Percentiles rank a stretch among this genome's conserved stretches.
These are phyloP conservation scores for Pseudogymnoascus sp. DNA, from an alignment of 2,329 filamentous ascomycete species.

Conservation along the genomic window DNA sequence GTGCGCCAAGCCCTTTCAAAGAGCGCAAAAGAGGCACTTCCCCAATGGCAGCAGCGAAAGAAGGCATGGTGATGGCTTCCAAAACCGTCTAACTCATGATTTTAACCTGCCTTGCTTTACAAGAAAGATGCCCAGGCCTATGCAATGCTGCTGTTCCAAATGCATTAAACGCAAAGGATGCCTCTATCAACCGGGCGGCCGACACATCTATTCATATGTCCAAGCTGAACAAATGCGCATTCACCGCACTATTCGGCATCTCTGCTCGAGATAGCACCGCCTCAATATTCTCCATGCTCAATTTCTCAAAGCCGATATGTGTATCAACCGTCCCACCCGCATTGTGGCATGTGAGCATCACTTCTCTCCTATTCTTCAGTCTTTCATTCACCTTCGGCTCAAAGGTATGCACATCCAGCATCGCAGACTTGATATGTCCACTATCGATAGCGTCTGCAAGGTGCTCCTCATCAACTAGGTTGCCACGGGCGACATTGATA, in stretches of 20 bases:
- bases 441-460: conserved; percentile 51
- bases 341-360: conserved; percentile 59
- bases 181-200: background rate
- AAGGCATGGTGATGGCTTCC: background rate
- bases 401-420: conserved; percentile 56
- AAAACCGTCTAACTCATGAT: background rate
- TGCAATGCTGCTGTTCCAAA: background rate
- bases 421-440: conserved; percentile 44
- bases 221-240: conserved; percentile 37
- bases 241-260: conserved; percentile 54
- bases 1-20: background rate
- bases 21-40: background rate
- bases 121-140: background rate
- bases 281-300: conserved; percentile 61
- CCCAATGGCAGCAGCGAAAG: background rate
- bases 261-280: conserved; percentile 45
- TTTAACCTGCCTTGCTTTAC: background rate
- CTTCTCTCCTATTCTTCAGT: conserved; percentile 25
- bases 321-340: conserved; percentile 61
- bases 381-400: conserved; percentile 42
- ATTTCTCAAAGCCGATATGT: conserved; percentile 53
- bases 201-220: background rate
- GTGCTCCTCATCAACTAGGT: conserved; percentile 58
- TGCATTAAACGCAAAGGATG: background rate
- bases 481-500: conserved; percentile 60